Base-by-base conservation (phyloP, 2,329 filamentous ascomycete species). In the Aspergillus sclerotialis region DNA sequence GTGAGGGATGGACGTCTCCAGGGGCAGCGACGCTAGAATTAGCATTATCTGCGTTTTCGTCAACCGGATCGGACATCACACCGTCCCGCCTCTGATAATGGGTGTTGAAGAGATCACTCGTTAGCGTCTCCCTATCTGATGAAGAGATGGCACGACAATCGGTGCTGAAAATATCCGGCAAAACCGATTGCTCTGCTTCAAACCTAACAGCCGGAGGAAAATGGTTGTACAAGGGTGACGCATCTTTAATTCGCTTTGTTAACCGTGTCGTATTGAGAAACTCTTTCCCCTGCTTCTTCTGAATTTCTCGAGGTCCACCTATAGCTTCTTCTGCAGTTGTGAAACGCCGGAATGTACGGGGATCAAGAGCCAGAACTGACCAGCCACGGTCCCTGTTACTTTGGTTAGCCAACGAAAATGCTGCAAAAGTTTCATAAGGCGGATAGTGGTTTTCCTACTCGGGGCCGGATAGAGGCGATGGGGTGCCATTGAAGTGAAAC, bases 291-390 rank as follows among this genome's bases (percentile, higher is more conserved):
- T 44, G 35, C 18, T 49, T 43, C 11, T 39, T 18, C 7, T 38
- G 30, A 12, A 45, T 36, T 13, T 40, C 33, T 24, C 56, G 55
- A 23, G 41, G 33, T 19, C 61, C 60, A 30, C 65, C 65, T 40
- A 61, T 68, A 6, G 65, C 66, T 13, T 65, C 54, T 39, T 57
- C 46, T 28, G 54, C 54, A 4, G 50, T 52, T 9, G 48, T 41
- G 32, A 56, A 51, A 5, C 47, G 41, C 32, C 60, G 61, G 37
- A 69, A 69, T 25, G 49, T 52, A 15, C 56, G 54, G n/a, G 65
- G 63, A 39, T 69, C 64, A 17, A 70, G 47, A 10, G 66, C 64
- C 29, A 69, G 46, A 29, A 69, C 64, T 28, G 55, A 52, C 67
- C 67, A 70, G n/a, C 67, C 67, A 28, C 58, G 49, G 38, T 61